phyloP scores from a whole-genome alignment of 75 land plant genomes.

The Picea sitchensis region DNA sequence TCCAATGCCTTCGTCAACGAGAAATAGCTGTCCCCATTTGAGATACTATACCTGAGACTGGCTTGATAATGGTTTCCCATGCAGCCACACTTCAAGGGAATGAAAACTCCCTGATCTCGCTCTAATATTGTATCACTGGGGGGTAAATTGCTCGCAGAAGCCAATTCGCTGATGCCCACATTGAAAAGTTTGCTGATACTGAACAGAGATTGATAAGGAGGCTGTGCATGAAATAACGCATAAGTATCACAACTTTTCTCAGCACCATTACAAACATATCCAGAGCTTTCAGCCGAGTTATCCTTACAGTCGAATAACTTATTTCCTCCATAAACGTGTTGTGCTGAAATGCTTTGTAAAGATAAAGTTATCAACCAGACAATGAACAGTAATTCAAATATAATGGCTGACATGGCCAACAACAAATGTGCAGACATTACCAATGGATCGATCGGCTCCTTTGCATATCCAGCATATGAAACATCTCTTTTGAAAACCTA shows the following conservation, averaged over 20 bases:
- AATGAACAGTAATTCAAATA: neutral
- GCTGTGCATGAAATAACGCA: constrained; percentile 28
- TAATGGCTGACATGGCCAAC: neutral
- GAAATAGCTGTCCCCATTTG: constrained; percentile 52
- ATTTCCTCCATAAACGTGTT: constrained; percentile 3
- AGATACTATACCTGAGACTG: constrained; percentile 40
- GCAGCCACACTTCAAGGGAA: constrained; percentile 66
- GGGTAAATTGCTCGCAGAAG: constrained; percentile 29
- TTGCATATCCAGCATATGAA: no score
- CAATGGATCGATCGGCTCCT: no score
- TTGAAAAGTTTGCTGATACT: constrained; percentile 48
- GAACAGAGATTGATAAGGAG: constrained; percentile 22
- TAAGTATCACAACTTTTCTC: constrained; percentile 21
- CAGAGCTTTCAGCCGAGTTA: neutral
- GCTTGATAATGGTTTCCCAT: constrained; percentile 34
- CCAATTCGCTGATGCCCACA: constrained; percentile 17
- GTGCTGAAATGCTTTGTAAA: neutral
- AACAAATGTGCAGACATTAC: no score
- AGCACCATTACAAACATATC: constrained; percentile 8
- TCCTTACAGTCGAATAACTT: constrained; percentile 6
- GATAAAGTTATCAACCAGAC: neutral
- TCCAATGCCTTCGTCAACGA: neutral
- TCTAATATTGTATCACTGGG: constrained; percentile 13
- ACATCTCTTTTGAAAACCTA: no score
- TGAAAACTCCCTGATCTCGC: constrained; percentile 38